phyloP scores from a whole-genome alignment of 805 yeast genomes.

The Metschnikowia kofuensis region DNA sequence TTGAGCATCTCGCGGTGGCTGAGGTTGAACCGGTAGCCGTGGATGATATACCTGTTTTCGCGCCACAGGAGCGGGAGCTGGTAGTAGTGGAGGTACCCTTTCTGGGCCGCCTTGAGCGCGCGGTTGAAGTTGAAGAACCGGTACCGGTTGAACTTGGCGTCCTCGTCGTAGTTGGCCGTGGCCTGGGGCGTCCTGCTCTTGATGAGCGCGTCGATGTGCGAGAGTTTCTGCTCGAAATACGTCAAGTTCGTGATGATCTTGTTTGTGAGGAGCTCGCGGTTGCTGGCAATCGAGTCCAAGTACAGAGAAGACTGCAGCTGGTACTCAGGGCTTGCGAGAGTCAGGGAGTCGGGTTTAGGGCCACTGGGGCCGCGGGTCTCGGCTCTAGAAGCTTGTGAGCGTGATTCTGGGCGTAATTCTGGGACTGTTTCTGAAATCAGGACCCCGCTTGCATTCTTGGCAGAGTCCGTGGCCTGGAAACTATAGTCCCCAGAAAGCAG shows the following conservation, averaged over 20 bases:
- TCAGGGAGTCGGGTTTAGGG: too few relatives aligned
- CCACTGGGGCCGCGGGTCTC: too few relatives aligned
- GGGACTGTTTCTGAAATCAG: too few relatives aligned
- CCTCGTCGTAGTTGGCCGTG: constrained; percentile 26
- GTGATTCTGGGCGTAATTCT: too few relatives aligned
- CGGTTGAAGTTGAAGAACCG: constrained; percentile 38
- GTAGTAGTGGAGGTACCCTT: constrained; percentile 58
- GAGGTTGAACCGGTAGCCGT: constrained; percentile 81
- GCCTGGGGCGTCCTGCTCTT: constrained; percentile 31
- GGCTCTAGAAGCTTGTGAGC: too few relatives aligned
- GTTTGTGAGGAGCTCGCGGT: constrained; percentile 30
- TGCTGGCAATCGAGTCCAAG: constrained; percentile 8
- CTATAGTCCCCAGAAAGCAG: too few relatives aligned
- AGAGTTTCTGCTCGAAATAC: constrained; percentile 40
- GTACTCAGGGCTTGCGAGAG: too few relatives aligned
- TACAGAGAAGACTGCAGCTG: too few relatives aligned
- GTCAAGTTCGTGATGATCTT: constrained; percentile 42
- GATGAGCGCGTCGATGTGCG: constrained; percentile 37
- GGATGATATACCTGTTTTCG: constrained; percentile 79
- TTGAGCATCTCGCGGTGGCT: constrained; percentile 57
- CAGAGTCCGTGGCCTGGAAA: too few relatives aligned
- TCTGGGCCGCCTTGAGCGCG: constrained; percentile 31
- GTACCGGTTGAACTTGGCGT: constrained; percentile 31
- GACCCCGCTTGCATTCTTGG: too few relatives aligned
- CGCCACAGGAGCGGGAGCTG: constrained; percentile 92